Conservation (phyloP, 2,329 filamentous ascomycete genomes). For the Hymenoscyphus repandus region DNA sequence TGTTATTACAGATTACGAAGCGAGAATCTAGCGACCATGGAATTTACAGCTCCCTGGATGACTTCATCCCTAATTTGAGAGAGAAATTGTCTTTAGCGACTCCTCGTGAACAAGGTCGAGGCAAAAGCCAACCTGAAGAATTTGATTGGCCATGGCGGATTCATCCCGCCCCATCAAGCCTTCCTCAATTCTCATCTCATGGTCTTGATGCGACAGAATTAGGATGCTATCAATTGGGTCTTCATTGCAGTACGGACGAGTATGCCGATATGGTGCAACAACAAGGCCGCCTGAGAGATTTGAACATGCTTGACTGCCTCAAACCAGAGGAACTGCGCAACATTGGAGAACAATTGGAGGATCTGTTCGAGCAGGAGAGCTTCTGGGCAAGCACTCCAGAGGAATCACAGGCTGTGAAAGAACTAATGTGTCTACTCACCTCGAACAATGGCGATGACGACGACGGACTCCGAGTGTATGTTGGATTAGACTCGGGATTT, state of each 20-base stretch:
- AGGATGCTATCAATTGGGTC: conserved; percentile 43
- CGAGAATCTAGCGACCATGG: conserved; percentile 3
- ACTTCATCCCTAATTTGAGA: background rate
- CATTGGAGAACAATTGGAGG: conserved; percentile 9
- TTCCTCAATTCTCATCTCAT: conserved; percentile 32
- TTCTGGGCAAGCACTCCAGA: conserved; percentile 11
- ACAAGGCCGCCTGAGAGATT: conserved; percentile 37
- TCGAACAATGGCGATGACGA: conserved; percentile 4
- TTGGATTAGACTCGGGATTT: conserved; percentile 36
- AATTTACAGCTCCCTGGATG: background rate
- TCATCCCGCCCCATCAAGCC: background rate
- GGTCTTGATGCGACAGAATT: conserved; percentile 31
- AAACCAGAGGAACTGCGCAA: conserved; percentile 3
- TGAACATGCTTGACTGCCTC: conserved; percentile 33
- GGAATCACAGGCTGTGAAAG: conserved; percentile 7
- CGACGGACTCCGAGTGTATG: conserved; percentile 33
- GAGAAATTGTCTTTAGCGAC: background rate
- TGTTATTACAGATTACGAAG: background rate
- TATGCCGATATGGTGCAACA: conserved; percentile 41
- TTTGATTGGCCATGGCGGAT: conserved; percentile 5
- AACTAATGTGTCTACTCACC: conserved; percentile 10
- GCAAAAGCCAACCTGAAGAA: background rate
- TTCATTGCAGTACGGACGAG: conserved; percentile 35
- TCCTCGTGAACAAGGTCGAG: background rate
- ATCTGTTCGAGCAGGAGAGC: conserved; percentile 31